Conservation (phyloP, 2,329 filamentous ascomycete species). For the Paraphoma chrysanthemicola region DNA sequence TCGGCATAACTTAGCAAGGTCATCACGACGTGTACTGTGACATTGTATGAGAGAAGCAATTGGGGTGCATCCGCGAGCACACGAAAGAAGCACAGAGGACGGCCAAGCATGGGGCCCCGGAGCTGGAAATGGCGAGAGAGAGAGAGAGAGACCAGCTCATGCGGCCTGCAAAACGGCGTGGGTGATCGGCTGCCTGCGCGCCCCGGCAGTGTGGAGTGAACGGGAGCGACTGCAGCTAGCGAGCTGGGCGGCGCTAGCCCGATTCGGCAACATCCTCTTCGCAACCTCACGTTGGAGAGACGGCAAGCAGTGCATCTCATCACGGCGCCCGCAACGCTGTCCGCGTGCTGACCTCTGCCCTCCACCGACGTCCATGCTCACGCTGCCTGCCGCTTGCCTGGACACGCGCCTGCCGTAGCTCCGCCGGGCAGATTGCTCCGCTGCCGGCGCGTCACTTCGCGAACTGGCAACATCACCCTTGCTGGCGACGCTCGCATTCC, state of each 20-base stretch:
- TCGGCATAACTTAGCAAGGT: too few relatives aligned
- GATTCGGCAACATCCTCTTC: not conserved
- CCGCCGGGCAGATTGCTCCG: constrained; percentile 24
- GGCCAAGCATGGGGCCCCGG: too few relatives aligned
- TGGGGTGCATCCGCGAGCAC: too few relatives aligned
- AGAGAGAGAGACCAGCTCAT: not conserved
- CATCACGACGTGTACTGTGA: too few relatives aligned
- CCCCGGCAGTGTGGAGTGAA: not conserved
- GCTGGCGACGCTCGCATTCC: constrained; percentile 33
- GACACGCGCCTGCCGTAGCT: constrained; percentile 36
- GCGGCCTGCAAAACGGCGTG: not conserved
- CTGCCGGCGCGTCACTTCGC: constrained; percentile 37
- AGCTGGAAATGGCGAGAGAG: too few relatives aligned
- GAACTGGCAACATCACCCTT: constrained; percentile 28
- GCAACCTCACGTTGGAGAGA: constrained; percentile 21
- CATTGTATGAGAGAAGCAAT: too few relatives aligned
- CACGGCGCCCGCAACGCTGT: constrained; percentile 24
- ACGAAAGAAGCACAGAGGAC: too few relatives aligned
- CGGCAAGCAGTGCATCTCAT: constrained; percentile 15
- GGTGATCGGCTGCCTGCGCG: not conserved
- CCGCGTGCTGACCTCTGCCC: constrained; percentile 22
- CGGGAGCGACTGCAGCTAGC: constrained; percentile 3
- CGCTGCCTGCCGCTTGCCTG: constrained; percentile 22
- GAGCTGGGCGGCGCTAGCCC: constrained; percentile 17
- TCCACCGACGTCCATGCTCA: constrained; percentile 31